Base-by-base conservation (phyloP, 2,329 filamentous ascomycete species). In the Celoporthe dispersa region DNA sequence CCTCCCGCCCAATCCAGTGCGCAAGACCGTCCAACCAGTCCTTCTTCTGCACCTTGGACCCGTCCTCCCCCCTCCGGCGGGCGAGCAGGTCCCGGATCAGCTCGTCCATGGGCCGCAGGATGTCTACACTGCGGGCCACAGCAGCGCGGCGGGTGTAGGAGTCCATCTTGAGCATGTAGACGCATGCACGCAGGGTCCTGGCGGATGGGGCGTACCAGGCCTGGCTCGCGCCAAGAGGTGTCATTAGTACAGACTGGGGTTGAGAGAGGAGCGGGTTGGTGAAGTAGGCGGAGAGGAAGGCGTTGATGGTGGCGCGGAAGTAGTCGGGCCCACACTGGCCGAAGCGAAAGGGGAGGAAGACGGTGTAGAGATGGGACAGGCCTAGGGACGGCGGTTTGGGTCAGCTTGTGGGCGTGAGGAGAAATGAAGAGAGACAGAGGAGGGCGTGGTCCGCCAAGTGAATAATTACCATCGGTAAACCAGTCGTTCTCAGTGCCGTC, bases 341-440 rank as follows among this genome's bases (percentile, higher is more conserved):
- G 12, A 72, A 67, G 55, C 74, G 74, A 68, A 74, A 76, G 19
- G 74, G 75, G 7, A 77, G 68, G 39, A 74, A 76, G 33, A 75
- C 72, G 1, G 74, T 66, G 63, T 68, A 69, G 35, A 70, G 48
- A 8, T 44, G 33, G 12, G 71, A 57, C 12, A 68, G 59, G 33
- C 71, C 71, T 63, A 6, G n/a, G 22, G 11, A 22, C 1, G 7
- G 9, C 6, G 22, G 7, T 48, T 25, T 48, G 25, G n/a, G n/a
- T 37, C 60, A 69, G 75, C 28, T 74, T 59, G 25, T 73, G 28
- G 22, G 33, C 5, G 2, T 12, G 59, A 22, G 16, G 11, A 25
- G 1, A 7, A 37, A 16, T 35, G 28, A 25, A 25, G 60, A 39
- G 25, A 44, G 19, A 44, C 2, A 44, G 22, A 48, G 19, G 8